Evolutionary conservation across 441 rosid species (phyloP).

Genomic region (Arabidopsis hybrid): DNA sequence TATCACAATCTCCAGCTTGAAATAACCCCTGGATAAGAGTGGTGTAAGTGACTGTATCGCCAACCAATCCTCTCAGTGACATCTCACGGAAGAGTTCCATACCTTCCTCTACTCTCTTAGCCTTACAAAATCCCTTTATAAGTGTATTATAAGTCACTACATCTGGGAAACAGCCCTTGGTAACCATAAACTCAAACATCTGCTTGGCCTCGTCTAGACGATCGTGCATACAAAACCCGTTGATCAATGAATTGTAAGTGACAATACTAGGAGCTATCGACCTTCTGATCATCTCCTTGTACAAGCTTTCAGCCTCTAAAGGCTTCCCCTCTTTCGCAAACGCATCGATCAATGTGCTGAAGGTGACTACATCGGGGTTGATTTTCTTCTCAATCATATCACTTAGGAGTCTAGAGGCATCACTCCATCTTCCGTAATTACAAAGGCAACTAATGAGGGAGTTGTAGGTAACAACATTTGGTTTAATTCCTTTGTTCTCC

Average conservation of each 20-base stretch:
- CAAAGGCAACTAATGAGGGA: constrained; percentile 11
- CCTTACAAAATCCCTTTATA: background rate
- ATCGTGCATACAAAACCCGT: background rate
- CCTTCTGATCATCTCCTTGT: background rate
- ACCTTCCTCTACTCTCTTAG: background rate
- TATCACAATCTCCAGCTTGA: background rate
- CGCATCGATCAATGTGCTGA: background rate
- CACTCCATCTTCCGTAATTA: constrained; percentile 6
- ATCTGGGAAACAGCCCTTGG: background rate
- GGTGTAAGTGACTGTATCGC: background rate
- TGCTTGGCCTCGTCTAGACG: background rate
- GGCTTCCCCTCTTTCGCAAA: constrained; percentile 8
- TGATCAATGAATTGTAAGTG: constrained; percentile 1
- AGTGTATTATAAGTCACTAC: background rate
- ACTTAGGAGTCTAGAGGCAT: background rate
- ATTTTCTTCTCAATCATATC: constrained; percentile 13
- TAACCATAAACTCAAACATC: background rate
- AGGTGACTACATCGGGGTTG: background rate
- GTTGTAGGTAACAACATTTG: background rate
- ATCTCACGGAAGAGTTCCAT: background rate
- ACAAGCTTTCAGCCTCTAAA: constrained; percentile 6
- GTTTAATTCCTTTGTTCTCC: background rate
- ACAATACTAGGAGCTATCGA: background rate
- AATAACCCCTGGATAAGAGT: constrained; percentile 22
- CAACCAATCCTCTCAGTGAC: constrained; percentile 19